Evolutionary conservation across 2,329 filamentous ascomycete genomes (phyloP), one percentile per base, ranked within the genome.

Genomic region (Aureobasidium sp.): DNA sequence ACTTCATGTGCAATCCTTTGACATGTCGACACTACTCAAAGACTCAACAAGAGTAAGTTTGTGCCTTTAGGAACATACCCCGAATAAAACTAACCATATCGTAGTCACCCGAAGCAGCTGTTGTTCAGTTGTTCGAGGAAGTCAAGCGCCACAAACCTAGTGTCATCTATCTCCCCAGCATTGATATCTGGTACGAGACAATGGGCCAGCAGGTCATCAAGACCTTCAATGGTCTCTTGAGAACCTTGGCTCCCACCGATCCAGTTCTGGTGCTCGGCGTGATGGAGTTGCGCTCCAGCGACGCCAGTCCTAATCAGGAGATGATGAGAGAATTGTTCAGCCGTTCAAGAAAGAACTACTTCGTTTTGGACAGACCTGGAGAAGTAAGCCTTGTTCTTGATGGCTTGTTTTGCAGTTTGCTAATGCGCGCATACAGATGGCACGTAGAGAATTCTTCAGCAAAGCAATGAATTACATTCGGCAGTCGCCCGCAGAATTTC

Each of bases 121-220:
- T 99, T 66, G 91, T 96, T 13, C 87, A 92, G 67, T 81, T 96
- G 8, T 97, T 99, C 71, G 87, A 90, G 0, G 94, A 97, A 76
- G 90, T 96, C 41, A 90, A 93, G 73, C 87, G 92, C 41, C 91
- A 97, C 72, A 97, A 96, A 73, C 94, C 94, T 0, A 95, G 91
- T 72, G 90, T 97, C 41, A 94, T 99, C 57, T 97, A 92, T 74
- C 89, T 99, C 47, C 93, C 94, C 2, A 88, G 91, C 67, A 84
- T 97, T 53, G 89, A 96, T 67, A 83, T 87, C 8, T 99, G 94
- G 94, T 93, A 91, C 71, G 77, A 83, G 13, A 87, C 89, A 0
- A 78, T 91, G 42, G 84, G 87, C 2, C 77, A 78, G 13, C 72
- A 80, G 15, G 83, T 84, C 5, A 84, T 96, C 61, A 87, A 87